Conservation (phyloP, 1,284 basidiomycete species). For the Ceratobasidium sp. region DNA sequence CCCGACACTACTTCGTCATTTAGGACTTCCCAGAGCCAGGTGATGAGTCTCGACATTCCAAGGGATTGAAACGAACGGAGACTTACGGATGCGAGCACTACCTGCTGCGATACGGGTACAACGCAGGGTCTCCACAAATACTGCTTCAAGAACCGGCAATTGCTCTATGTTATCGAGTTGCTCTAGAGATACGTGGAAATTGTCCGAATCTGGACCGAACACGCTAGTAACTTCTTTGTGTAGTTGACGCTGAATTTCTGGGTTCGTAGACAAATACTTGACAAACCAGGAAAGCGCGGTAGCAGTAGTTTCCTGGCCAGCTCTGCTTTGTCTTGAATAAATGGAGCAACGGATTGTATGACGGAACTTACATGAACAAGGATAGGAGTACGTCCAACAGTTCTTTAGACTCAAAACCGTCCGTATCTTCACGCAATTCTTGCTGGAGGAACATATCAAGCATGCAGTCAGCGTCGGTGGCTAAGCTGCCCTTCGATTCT, state of each 20-base stretch:
- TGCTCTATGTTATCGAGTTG: background rate
- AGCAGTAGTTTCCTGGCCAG: background rate
- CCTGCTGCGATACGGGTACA: background rate
- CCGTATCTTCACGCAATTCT: background rate
- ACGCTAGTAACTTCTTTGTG: background rate
- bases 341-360: background rate
- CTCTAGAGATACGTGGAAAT: background rate
- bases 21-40: background rate
- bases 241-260: constrained; percentile 18
- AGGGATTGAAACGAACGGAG: background rate
- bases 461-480: constrained; percentile 8
- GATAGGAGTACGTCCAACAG: background rate
- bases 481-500: background rate
- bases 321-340: background rate
- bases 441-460: constrained; percentile 15
- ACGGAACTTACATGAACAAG: constrained; percentile 10
- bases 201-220: background rate
- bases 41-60: too few species aligned
- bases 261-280: constrained; percentile 17
- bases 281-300: constrained; percentile 13
- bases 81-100: background rate
- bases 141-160: constrained; percentile 19
- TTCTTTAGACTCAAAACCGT: background rate
- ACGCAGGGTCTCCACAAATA: constrained; percentile 7
- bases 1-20: constrained; percentile 18